These are phyloP conservation scores for Beta lomatogona DNA, from an alignment of 179 eudicot genomes.

Conservation along the genomic window DNA sequence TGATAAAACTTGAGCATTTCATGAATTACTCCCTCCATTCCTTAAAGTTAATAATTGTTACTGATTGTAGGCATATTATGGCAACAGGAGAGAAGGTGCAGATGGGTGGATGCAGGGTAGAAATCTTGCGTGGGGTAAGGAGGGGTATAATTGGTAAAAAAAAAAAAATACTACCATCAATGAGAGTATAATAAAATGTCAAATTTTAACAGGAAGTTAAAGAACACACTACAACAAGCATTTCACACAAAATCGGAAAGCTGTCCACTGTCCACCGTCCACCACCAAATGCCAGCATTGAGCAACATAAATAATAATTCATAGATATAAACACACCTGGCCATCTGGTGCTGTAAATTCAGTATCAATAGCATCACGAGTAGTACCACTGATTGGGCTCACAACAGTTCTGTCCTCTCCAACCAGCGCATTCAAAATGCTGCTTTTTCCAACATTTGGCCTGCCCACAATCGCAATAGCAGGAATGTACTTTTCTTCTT, in stretches of 20 bases:
- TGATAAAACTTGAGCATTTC: neutral
- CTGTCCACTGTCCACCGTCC: neutral
- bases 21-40: too few species aligned
- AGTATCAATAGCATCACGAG: conserved; percentile 98
- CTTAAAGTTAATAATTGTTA: conserved; percentile 35
- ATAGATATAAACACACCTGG: conserved; percentile 53
- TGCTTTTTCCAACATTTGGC: conserved; percentile 99
- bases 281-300: neutral
- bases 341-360: conserved; percentile 90
- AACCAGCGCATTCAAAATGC: conserved; percentile 91
- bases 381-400: conserved; percentile 97
- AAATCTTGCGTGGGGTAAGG: too few species aligned
- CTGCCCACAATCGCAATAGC: conserved; percentile 92
- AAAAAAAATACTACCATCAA: too few species aligned
- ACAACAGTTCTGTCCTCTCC: conserved; percentile 98
- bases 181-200: too few species aligned
- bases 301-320: neutral
- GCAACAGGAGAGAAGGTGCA: conserved; percentile 85
- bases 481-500: conserved; percentile 69
- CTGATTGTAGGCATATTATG: conserved; percentile 23
- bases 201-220: neutral
- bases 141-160: too few species aligned
- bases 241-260: neutral
- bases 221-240: neutral
- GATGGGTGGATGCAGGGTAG: too few species aligned